These are phyloP conservation scores for Colletotrichum gloeosporioides DNA, from an alignment of 2,329 filamentous ascomycete genomes.

Conservation along the genomic window DNA sequence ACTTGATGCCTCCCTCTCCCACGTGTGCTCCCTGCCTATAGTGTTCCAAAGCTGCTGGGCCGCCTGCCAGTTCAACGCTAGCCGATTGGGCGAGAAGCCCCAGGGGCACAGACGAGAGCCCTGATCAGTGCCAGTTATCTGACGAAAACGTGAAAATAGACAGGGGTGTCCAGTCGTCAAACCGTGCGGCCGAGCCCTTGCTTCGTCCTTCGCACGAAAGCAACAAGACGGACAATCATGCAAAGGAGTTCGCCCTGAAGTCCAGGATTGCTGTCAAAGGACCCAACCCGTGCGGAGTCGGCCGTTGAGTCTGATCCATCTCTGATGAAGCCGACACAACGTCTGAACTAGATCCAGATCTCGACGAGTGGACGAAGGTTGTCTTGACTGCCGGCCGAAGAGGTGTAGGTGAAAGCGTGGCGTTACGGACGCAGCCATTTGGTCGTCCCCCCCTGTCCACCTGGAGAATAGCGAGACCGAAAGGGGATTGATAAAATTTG, in stretches of 20 bases:
- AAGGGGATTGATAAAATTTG: background rate
- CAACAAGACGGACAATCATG: background rate
- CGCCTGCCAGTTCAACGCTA: background rate
- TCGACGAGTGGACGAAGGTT: background rate
- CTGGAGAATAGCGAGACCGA: background rate
- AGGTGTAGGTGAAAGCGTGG: background rate
- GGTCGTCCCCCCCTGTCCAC: background rate
- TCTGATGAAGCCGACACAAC: background rate
- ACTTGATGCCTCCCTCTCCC: conserved; percentile 2
- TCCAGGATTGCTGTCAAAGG: background rate
- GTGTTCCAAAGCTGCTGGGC: conserved; percentile 1
- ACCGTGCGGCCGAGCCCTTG: background rate
- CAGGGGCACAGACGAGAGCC: background rate
- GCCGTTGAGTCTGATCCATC: background rate
- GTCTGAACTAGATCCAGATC: background rate
- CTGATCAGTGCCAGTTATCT: background rate
- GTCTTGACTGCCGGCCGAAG: background rate
- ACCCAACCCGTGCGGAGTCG: background rate
- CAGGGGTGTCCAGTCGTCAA: background rate
- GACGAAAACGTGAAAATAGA: conserved; percentile 5
- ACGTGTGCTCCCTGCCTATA: conserved; percentile 13
- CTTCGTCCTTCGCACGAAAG: background rate
- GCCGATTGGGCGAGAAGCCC: background rate
- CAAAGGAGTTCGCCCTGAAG: background rate
- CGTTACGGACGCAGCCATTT: background rate